phyloP scores from a whole-genome alignment of 2,329 filamentous ascomycete genomes.

The Alternaria arbusti region DNA sequence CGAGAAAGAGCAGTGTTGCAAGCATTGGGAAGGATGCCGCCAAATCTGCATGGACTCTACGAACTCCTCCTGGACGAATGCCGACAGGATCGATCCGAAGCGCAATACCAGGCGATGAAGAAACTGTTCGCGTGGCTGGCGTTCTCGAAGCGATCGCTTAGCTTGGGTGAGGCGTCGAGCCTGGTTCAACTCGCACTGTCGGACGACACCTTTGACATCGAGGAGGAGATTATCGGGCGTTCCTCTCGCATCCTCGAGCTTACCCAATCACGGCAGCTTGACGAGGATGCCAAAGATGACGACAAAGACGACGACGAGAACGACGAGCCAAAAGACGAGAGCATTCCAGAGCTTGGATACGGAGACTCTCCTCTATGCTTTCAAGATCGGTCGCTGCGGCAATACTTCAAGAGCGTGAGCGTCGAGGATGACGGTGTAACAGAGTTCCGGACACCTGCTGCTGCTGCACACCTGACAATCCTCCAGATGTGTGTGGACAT shows the following conservation, averaged over 20 bases:
- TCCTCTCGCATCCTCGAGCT: slow-evolving; percentile 28
- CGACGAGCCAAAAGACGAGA: slow-evolving; percentile 5
- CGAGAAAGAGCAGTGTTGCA: slow-evolving; percentile 44
- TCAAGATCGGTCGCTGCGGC: slow-evolving; percentile 28
- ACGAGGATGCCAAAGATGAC: slow-evolving; percentile 17
- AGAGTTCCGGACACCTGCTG: slow-evolving; percentile 7
- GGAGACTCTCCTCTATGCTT: slow-evolving; percentile 18
- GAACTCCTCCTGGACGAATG: slow-evolving; percentile 23
- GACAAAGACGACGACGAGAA: slow-evolving; percentile 14
- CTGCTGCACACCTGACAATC: slow-evolving; percentile 25
- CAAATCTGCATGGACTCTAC: slow-evolving; percentile 19
- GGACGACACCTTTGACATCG: slow-evolving; percentile 16
- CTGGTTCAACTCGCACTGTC: slow-evolving; percentile 16
- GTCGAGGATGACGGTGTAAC: slow-evolving; percentile 18
- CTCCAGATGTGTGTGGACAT: slow-evolving; percentile 16
- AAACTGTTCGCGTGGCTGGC: slow-evolving; percentile 31
- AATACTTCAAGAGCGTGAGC: slow-evolving; percentile 26
- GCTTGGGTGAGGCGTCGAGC: slow-evolving; percentile 20
- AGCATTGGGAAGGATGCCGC: slow-evolving; percentile 31
- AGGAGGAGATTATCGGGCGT: slow-evolving; percentile 23
- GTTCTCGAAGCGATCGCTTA: slow-evolving; percentile 26
- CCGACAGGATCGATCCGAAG: slow-evolving; percentile 16
- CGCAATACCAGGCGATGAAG: slow-evolving; percentile 25
- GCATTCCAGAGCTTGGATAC: slow-evolving; percentile 3
- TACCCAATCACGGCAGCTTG: slow-evolving; percentile 1